phyloP scores from a whole-genome alignment of 805 yeast genomes.

The Saccharomycopsis sp. region DNA sequence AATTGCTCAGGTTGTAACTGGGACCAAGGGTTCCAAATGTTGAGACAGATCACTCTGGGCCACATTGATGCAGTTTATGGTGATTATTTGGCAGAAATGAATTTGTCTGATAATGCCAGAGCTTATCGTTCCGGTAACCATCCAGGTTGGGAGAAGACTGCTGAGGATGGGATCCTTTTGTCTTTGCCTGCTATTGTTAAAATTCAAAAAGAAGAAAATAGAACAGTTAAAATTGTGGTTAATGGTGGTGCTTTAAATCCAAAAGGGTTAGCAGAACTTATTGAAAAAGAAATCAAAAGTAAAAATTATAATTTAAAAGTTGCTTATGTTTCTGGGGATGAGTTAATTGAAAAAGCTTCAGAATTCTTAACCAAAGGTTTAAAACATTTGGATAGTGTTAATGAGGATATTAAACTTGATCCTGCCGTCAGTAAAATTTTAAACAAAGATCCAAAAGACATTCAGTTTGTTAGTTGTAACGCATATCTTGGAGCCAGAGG shows the following conservation, averaged over 20 bases:
- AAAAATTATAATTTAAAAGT: constrained; percentile 17
- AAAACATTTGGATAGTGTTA: constrained; percentile 15
- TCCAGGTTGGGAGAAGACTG: constrained; percentile 16
- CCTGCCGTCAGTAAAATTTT: not conserved
- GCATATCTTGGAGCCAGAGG: constrained; percentile 21
- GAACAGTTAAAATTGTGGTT: constrained; percentile 18
- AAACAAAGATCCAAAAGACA: not conserved
- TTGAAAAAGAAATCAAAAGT: constrained; percentile 6
- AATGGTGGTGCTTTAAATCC: constrained; percentile 21
- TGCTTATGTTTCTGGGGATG: constrained; percentile 20
- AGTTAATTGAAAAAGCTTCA: constrained; percentile 11
- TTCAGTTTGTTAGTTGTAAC: constrained; percentile 8
- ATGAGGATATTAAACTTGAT: constrained; percentile 5
- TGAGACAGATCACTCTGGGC: constrained; percentile 9
- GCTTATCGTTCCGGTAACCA: constrained; percentile 13
- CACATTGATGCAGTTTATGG: constrained; percentile 23
- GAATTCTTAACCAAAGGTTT: constrained; percentile 12
- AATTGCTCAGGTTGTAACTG: constrained; percentile 10
- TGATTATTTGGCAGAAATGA: constrained; percentile 25
- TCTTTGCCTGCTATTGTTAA: constrained; percentile 5
- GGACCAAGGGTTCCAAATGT: constrained; percentile 14
- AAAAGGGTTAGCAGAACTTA: constrained; percentile 18
- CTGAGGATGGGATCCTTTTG: constrained; percentile 11
- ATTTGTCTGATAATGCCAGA: constrained; percentile 15
- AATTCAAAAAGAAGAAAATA: constrained; percentile 3